Evolutionary conservation across 2,329 filamentous ascomycete species (phyloP).

Genomic region (Xylariaceae sp.): DNA sequence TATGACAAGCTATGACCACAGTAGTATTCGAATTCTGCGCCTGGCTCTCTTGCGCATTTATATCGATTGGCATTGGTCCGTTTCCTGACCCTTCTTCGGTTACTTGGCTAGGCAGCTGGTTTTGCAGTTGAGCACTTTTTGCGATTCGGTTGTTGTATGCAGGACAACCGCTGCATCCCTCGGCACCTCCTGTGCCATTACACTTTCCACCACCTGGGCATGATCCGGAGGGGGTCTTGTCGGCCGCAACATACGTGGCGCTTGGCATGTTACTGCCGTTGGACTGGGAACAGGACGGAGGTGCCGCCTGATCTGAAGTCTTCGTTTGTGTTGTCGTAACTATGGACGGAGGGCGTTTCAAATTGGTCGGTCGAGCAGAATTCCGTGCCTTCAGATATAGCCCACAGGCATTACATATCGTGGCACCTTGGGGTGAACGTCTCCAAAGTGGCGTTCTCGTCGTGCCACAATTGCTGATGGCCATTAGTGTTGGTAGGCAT

Average conservation of each 20-base stretch:
- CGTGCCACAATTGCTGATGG: slow-evolving; percentile 82
- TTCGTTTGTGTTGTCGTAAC: slow-evolving; percentile 45
- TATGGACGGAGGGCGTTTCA: slow-evolving; percentile 70
- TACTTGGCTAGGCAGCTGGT: slow-evolving; percentile 33
- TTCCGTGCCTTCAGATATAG: slow-evolving; percentile 93
- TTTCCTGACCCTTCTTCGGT: slow-evolving; percentile 28
- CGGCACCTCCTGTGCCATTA: slow-evolving; percentile 92
- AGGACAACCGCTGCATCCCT: slow-evolving; percentile 92
- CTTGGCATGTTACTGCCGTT: slow-evolving; percentile 40
- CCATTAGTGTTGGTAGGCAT: slow-evolving; percentile 2
- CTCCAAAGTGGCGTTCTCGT: slow-evolving; percentile 94
- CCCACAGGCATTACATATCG: slow-evolving; percentile 97
- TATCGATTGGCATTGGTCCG: slow-evolving; percentile 45
- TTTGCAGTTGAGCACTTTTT: slow-evolving; percentile 72
- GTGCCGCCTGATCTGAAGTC: slow-evolving; percentile 38
- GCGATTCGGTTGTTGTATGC: slow-evolving; percentile 96
- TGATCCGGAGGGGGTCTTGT: slow-evolving; percentile 75
- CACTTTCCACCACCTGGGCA: slow-evolving; percentile 93
- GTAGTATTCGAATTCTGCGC: slow-evolving; percentile 47
- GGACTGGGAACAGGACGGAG: slow-evolving; percentile 39
- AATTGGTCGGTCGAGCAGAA: slow-evolving; percentile 81
- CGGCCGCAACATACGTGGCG: slow-evolving; percentile 74
- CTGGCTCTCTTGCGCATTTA: slow-evolving; percentile 44
- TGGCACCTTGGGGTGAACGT: slow-evolving; percentile 85
- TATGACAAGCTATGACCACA: slow-evolving; percentile 88